Evolutionary conservation across 192 early-diverging fungal genomes (phyloP), one percentile per base, ranked within the genome.

Genomic region (Coemansia sp.): DNA sequence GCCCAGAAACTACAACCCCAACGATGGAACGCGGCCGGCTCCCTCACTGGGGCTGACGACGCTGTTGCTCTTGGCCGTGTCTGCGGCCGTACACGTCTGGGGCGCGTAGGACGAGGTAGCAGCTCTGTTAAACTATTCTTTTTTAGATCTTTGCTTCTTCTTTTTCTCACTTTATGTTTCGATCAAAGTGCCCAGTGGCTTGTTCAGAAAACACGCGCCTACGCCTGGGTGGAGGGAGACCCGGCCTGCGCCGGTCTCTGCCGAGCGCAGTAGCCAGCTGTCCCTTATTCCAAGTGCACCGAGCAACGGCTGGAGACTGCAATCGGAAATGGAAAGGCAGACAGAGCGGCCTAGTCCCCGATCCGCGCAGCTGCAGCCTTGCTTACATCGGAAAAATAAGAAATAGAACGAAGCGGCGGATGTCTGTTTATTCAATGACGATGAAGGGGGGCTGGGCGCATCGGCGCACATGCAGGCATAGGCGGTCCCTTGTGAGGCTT

Each of bases 1-100:
- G 48, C 78, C 78, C 9, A 53, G 60, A 28, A 67, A 72, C 62
- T 81, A 72, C 55, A 81, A 81, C 47, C 78, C 78, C 1, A 81
- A 81, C 32, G 52, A 34, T 23, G 78, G 66, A 8, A 59, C 36
- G 7, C 64, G 66, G 35, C 65, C 45, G 23, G 58, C 51, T 16
- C 72, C 72, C 27, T 28, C n/a, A 1, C 35, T 64, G 20, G 36
- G 32, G 14, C 47, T 58, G 34, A 28, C 56, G 8, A 58, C 61
- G 16, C 3, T 50, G 59, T 32, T 69, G 68, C 34, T 62, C 29
- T 18, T 68, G 58, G 58, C 42, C 18, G 61, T 36, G 30, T 47
- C 52, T 16, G 27, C 27, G 4, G 46, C 32, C 16, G 35, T 49
- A 20, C 55, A 56, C n/a, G 18, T 18, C 9, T 58, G 64, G 54